Evolutionary conservation across 1,284 basidiomycete genomes (phyloP).

Genomic region (Microstroma glucosiphilum): DNA sequence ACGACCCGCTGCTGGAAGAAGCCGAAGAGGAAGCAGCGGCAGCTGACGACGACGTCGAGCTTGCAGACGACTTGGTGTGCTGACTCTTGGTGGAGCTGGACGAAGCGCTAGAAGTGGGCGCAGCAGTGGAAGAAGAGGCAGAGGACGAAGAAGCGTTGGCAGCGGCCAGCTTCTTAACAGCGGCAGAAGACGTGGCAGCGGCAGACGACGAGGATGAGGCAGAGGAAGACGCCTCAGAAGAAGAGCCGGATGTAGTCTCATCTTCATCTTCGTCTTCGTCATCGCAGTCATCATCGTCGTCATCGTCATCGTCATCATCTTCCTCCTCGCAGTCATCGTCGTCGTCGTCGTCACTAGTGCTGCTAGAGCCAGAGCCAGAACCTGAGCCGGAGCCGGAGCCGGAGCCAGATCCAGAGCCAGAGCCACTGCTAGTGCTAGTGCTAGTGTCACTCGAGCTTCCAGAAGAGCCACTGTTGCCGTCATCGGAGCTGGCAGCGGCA

Average conservation of each 20-base stretch:
- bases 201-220: neutral
- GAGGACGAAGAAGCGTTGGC: neutral
- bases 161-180: neutral
- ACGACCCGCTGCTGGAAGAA: neutral
- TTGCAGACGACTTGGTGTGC: neutral
- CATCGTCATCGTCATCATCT: constrained; percentile 5
- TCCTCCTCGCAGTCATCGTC: constrained; percentile 6
- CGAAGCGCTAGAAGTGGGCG: neutral
- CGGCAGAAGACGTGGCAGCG: neutral
- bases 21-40: neutral
- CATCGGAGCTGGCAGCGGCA: neutral
- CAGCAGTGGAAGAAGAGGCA: too few species aligned
- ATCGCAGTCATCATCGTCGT: neutral
- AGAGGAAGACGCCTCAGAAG: neutral
- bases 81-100: neutral
- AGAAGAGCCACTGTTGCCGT: neutral
- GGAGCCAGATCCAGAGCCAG: neutral
- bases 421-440: neutral
- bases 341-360: neutral
- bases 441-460: neutral
- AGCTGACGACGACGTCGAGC: neutral
- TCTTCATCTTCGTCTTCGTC: constrained; percentile 2
- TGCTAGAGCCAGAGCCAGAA: neutral
- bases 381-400: neutral
- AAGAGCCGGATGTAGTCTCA: neutral